Evolutionary conservation across 139 green algal species (phyloP).

Genomic region (Chlorella sp.): DNA sequence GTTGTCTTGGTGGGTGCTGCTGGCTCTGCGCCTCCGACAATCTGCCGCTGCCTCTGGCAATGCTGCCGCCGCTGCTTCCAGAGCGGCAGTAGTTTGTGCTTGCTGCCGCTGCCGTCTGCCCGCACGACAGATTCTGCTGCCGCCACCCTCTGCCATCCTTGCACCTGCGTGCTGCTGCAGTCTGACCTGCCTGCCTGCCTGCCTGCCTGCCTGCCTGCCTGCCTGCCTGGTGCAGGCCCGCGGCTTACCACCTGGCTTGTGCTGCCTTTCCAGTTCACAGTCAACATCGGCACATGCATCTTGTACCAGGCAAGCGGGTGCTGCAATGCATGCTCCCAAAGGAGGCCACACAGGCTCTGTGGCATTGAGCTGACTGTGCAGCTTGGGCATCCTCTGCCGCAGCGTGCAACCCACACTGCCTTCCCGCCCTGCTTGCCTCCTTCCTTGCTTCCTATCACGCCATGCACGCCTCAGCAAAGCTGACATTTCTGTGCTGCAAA

Average conservation of each 20-base stretch:
- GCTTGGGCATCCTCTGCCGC: too few relatives aligned
- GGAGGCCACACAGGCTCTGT: neutral
- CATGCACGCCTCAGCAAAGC: neutral
- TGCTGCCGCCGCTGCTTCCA: too few relatives aligned
- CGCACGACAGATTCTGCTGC: neutral
- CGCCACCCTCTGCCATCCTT: neutral
- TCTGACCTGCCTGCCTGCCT: neutral
- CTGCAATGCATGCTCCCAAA: neutral
- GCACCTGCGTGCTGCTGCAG: neutral
- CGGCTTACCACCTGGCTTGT: neutral
- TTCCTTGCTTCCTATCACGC: neutral
- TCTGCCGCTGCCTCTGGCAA: too few relatives aligned
- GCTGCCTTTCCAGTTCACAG: slow-evolving; percentile 16
- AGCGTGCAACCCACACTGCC: too few relatives aligned
- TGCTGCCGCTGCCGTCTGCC: neutral
- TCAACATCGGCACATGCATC: slow-evolving; percentile 24
- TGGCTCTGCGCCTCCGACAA: neutral
- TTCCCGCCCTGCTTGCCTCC: too few relatives aligned
- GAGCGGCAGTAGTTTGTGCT: neutral
- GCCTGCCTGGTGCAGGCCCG: neutral
- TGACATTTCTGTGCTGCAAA: too few relatives aligned
- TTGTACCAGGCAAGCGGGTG: neutral
- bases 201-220: neutral
- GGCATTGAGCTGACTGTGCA: too few relatives aligned
- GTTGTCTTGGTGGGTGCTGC: neutral